These are phyloP conservation scores for Platanus orientalis DNA, from an alignment of 164 flowering plant species.

Conservation along the genomic window DNA sequence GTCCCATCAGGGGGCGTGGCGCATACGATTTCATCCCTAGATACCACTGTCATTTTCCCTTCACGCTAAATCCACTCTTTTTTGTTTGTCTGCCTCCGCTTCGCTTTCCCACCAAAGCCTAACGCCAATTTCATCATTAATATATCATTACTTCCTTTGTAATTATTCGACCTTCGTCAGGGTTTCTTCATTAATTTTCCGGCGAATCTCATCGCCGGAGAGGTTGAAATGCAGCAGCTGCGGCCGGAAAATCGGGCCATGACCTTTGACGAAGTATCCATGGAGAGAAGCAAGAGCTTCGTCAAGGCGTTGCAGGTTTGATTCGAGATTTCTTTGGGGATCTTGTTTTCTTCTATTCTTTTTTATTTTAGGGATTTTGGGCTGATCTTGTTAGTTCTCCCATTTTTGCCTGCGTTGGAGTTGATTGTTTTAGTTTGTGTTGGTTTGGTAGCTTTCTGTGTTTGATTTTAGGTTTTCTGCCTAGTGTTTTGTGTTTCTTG, in stretches of 20 bases:
- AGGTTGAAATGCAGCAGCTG: constrained; percentile 33
- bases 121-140: constrained; percentile 14
- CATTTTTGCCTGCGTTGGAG: neutral
- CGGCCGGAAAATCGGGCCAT: constrained; percentile 37
- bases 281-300: constrained; percentile 88
- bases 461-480: too few species aligned
- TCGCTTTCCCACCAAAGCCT: constrained; percentile 21
- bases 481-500: neutral
- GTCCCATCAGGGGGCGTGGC: too few species aligned
- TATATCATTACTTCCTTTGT: neutral
- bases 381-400: constrained; percentile 14
- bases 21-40: too few species aligned
- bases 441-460: neutral
- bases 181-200: neutral
- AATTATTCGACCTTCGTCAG: constrained; percentile 3
- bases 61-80: neutral
- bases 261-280: constrained; percentile 83
- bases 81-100: neutral
- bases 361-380: neutral
- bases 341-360: neutral
- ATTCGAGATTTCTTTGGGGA: neutral
- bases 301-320: constrained; percentile 75
- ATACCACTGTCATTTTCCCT: neutral
- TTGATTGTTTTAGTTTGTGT: neutral
- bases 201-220: neutral